Conservation (phyloP, 371 early-diverging fungal species). For the Capniomyces stellatus region DNA sequence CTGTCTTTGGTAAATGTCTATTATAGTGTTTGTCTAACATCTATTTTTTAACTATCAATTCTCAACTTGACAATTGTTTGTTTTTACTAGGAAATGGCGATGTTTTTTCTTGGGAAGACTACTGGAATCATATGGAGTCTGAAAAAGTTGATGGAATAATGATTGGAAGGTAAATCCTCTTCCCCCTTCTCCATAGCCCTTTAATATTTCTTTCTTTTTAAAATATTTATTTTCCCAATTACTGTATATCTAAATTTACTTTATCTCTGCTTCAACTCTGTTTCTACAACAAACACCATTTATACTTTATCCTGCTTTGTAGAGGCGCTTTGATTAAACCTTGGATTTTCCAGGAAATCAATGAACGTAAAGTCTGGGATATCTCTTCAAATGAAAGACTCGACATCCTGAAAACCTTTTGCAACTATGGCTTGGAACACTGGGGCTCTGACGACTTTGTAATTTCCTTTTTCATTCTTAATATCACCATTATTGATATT, state of each 20-base stretch:
- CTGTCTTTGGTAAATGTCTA: constrained; percentile 30
- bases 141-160: constrained; percentile 67
- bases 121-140: constrained; percentile 41
- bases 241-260: too few relatives aligned
- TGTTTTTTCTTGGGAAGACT: constrained; percentile 68
- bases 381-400: constrained; percentile 80
- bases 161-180: constrained; percentile 46
- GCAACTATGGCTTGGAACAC: constrained; percentile 74
- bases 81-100: constrained; percentile 88
- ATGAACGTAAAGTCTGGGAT: constrained; percentile 70
- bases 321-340: constrained; percentile 85
- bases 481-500: background rate
- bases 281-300: constrained; percentile 30
- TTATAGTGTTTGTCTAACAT: constrained; percentile 10
- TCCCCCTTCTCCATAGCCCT: too few relatives aligned
- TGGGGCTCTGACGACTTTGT: constrained; percentile 70
- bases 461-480: background rate
- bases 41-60: too few relatives aligned
- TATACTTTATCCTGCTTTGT: constrained; percentile 86
- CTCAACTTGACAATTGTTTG: too few relatives aligned
- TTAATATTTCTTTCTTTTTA: too few relatives aligned
- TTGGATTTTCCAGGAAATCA: constrained; percentile 93
- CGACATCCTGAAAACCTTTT: constrained; percentile 70
- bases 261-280: too few relatives aligned
- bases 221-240: too few relatives aligned